Conservation (phyloP, 148 eudicot species). For the Nepenthes mirabilis region DNA sequence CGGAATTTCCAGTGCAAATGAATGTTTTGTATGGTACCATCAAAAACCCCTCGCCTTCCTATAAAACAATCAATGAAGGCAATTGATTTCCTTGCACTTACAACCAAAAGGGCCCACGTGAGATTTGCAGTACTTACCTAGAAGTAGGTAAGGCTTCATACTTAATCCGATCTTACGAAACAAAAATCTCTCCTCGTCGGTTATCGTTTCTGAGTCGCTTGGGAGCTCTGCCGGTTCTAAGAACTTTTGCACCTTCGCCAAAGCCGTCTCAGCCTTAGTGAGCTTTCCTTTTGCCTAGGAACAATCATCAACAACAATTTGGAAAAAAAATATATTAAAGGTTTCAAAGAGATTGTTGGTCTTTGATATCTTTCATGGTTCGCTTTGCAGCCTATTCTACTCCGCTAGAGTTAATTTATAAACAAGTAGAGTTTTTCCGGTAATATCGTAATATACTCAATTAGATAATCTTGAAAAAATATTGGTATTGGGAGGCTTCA, state of each 20-base stretch:
- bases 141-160: constrained; percentile 78
- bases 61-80: constrained; percentile 5
- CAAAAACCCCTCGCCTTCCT: constrained; percentile 81
- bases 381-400: not conserved
- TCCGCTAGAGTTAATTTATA: too few relatives aligned
- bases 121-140: constrained; percentile 37
- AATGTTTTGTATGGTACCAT: constrained; percentile 79
- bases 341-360: not conserved
- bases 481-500: too few relatives aligned
- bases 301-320: not conserved
- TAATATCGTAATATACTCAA: too few relatives aligned
- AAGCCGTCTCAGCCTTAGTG: constrained; percentile 63
- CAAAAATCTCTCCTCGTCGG: constrained; percentile 83
- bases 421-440: too few relatives aligned
- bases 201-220: constrained; percentile 69
- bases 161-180: constrained; percentile 85
- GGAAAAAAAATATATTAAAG: not conserved
- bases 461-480: too few relatives aligned
- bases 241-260: constrained; percentile 55
- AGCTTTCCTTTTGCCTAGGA: constrained; percentile 73
- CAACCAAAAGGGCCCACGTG: not conserved
- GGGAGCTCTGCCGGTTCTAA: constrained; percentile 71
- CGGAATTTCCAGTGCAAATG: constrained; percentile 89
- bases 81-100: not conserved
- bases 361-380: not conserved